Percentiles rank a stretch among this genome's conserved stretches.
Evolutionary conservation across 169 alveolate genomes (phyloP).

Genomic region (Cardiosporidium cionae): DNA sequence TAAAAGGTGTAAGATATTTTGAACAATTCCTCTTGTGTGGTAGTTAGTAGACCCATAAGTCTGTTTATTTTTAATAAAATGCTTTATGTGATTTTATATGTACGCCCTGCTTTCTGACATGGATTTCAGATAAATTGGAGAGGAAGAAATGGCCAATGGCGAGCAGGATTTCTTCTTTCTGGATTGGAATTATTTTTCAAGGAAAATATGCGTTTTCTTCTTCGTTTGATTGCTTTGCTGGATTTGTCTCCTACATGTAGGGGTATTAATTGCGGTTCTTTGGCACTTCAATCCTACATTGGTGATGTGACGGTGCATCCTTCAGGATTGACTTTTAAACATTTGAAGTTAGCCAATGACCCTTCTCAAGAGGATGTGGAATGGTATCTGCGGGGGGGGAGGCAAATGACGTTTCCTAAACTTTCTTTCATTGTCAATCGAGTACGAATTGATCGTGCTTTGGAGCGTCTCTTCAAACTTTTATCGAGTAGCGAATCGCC

Average conservation of each 20-base stretch:
- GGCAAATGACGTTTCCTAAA: too few species aligned
- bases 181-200: conserved; percentile 42
- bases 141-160: conserved; percentile 40
- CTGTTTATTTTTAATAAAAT: not conserved
- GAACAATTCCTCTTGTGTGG: not conserved
- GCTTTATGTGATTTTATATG: not conserved
- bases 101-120: not conserved
- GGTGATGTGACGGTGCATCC: conserved; percentile 53
- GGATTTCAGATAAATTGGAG: conserved; percentile 29
- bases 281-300: conserved; percentile 50
- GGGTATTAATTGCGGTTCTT: conserved; percentile 46
- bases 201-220: conserved; percentile 30
- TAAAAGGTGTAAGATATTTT: not conserved
- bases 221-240: conserved; percentile 45
- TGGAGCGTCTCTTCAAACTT: too few species aligned
- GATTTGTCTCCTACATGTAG: conserved; percentile 50
- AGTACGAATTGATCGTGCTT: not conserved
- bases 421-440: too few species aligned
- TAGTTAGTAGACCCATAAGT: not conserved
- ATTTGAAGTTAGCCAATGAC: conserved; percentile 38
- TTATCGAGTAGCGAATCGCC: too few species aligned
- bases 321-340: conserved; percentile 23
- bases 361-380: conserved; percentile 37
- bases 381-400: too few species aligned
- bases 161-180: conserved; percentile 49